A percentile compares a stretch with the other conserved stretches of the same genome.
Conservation (phyloP, 2,329 filamentous ascomycete species). For the Aspergillus uvarum region DNA sequence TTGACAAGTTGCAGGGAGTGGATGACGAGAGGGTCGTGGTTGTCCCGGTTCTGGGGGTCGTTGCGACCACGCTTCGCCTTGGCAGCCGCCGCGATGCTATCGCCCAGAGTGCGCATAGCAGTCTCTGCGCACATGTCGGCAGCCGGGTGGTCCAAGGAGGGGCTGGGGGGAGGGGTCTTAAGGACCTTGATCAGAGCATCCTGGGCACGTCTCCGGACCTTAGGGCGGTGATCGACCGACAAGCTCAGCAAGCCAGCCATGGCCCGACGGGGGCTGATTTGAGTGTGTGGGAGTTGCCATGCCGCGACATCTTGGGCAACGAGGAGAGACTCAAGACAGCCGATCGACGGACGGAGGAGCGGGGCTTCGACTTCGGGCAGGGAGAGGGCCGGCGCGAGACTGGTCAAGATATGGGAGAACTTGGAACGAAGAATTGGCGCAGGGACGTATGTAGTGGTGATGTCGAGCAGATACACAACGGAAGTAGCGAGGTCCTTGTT, state of each 20-base stretch:
- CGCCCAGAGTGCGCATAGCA: slow-evolving; percentile 74
- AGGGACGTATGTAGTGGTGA: slow-evolving; percentile 81
- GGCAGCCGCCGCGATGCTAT: slow-evolving; percentile 65
- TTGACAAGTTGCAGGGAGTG: slow-evolving; percentile 92
- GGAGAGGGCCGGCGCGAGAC: slow-evolving; percentile 79
- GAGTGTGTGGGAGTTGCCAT: slow-evolving; percentile 81
- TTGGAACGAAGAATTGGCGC: slow-evolving; percentile 86
- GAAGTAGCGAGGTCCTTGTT: slow-evolving; percentile 82
- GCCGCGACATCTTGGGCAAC: slow-evolving; percentile 81
- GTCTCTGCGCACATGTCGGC: slow-evolving; percentile 95
- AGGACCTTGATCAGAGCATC: slow-evolving; percentile 83
- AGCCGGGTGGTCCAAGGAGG: slow-evolving; percentile 88
- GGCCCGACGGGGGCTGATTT: slow-evolving; percentile 82
- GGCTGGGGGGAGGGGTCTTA: slow-evolving; percentile 81
- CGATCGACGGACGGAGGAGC: slow-evolving; percentile 81
- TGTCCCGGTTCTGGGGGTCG: slow-evolving; percentile 46
- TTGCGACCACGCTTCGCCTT: slow-evolving; percentile 63
- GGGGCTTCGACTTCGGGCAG: slow-evolving; percentile 81
- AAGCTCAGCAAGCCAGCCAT: slow-evolving; percentile 83
- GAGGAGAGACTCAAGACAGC: slow-evolving; percentile 88
- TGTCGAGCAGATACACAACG: slow-evolving; percentile 91
- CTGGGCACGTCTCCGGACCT: slow-evolving; percentile 89
- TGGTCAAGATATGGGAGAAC: slow-evolving; percentile 87
- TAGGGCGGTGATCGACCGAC: slow-evolving; percentile 82
- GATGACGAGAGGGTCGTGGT: slow-evolving; percentile 79